Evolutionary conservation across 805 yeast genomes (phyloP).

Genomic region (Saturnispora serradocipensis): DNA sequence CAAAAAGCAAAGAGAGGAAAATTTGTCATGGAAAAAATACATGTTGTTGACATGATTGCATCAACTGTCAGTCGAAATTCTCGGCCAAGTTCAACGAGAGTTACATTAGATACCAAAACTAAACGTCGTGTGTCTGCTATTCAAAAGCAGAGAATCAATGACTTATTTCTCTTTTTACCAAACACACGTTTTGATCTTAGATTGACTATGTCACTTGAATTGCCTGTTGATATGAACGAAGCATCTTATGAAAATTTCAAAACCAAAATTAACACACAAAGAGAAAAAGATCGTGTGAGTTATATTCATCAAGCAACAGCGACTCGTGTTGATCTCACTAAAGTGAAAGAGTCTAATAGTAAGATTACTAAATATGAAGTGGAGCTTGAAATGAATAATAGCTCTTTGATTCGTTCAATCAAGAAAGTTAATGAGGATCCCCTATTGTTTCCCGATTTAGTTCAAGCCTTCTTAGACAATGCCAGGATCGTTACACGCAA

Average conservation of each 20-base stretch:
- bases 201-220: constrained; percentile 66
- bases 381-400: constrained; percentile 28
- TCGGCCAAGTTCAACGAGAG: constrained; percentile 53
- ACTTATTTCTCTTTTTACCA: constrained; percentile 64
- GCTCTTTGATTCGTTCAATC: constrained; percentile 26
- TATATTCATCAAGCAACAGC: constrained; percentile 67
- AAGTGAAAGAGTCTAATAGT: constrained; percentile 32
- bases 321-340: constrained; percentile 65
- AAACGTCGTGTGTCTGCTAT: constrained; percentile 61
- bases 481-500: constrained; percentile 30
- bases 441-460: constrained; percentile 35
- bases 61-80: constrained; percentile 56
- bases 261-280: constrained; percentile 39
- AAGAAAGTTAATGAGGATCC: constrained; percentile 28
- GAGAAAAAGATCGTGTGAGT: constrained; percentile 67
- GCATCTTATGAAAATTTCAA: constrained; percentile 45
- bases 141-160: constrained; percentile 65
- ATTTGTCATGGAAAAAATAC: constrained; percentile 52
- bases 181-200: constrained; percentile 70
- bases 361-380: constrained; percentile 25
- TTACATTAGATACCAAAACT: constrained; percentile 60
- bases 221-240: constrained; percentile 51
- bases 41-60: constrained; percentile 53
- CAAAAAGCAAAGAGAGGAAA: constrained; percentile 22
- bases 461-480: constrained; percentile 38